Base-by-base conservation (phyloP, 176 grass and related monocot genomes). In the Eragrostis curvula region DNA sequence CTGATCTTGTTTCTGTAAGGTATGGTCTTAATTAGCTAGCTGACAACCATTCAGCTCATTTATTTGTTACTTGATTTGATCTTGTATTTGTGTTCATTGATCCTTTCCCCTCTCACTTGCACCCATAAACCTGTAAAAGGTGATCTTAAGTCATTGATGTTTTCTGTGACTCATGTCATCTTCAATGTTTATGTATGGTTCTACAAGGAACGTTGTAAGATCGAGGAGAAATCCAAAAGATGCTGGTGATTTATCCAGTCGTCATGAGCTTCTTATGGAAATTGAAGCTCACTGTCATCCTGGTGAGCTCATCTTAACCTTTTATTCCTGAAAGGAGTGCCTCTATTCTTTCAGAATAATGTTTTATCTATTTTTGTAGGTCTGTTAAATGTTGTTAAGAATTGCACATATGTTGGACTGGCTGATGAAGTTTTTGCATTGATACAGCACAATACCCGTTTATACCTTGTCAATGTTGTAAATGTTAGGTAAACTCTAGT, bases 391-490 rank as follows among this genome's bases (percentile, higher is more conserved):
- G 78, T 98, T 84, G 82, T 95, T 43, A 98, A 95, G 88, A 88
- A 93, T 64, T 98, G 92, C 81, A 95, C 92, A 71, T 98, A 95
- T 91, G 86, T 98, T 89, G 92, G 95, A 59, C 75, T 98, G 85
- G 86, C 88, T 43, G 90, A 95, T 84, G 95, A 98, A 81, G 81
- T 87, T 71, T 92, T 95, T 59, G 92, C 95, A 25, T 86, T 95
- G 81, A 83, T 98, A 73, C 92, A 98, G 39, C 83, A 98, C 48
- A 93, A 79, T 87, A 95, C 90, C 64, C 84, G 76, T 63, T 63
- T 98, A 77, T 98, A 98, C 84, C 92, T 98, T 78, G 88, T 95
- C 61, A 88, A 98, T 91, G 86, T 98, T 42, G 90, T 95, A 73
- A 95, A 91, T 84, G 47, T 95, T 68, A 93, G 95, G 95, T 95